Evolutionary conservation across 257 asterid species (phyloP).

Genomic region (Solanum rostratum): DNA sequence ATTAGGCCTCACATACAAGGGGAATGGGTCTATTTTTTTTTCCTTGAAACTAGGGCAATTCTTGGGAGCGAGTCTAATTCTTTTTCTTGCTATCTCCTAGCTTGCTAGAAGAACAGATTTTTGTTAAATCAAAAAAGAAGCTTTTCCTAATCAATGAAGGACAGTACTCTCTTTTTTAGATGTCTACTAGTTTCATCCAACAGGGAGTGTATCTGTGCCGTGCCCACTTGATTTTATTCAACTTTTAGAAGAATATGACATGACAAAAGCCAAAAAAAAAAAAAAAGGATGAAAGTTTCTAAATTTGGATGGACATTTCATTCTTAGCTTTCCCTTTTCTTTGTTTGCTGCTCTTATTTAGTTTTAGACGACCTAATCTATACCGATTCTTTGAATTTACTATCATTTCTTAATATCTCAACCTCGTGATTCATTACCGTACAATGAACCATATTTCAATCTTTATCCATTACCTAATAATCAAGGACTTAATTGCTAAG

Average conservation of each 20-base stretch:
- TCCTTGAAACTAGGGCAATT: neutral
- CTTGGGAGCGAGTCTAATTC: neutral
- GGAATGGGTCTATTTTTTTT: neutral
- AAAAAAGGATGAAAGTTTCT: neutral
- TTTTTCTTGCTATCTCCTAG: neutral
- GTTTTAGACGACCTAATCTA: neutral
- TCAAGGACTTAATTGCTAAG: neutral
- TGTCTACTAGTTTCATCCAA: neutral
- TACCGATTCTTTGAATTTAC: neutral
- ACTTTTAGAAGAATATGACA: neutral
- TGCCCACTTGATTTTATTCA: neutral
- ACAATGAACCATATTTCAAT: neutral
- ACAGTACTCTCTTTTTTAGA: neutral
- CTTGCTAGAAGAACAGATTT: neutral
- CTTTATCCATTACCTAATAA: neutral
- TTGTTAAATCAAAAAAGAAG: neutral
- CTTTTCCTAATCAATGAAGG: neutral
- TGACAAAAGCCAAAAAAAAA: neutral
- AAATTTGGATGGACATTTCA: neutral
- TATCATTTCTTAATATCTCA: neutral
- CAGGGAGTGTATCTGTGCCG: neutral
- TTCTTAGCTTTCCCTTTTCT: neutral
- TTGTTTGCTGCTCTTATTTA: neutral
- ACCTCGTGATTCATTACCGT: neutral
- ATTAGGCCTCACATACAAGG: neutral